Base-by-base conservation (phyloP, 371 early-diverging fungal species). In the Circinella umbellata region DNA sequence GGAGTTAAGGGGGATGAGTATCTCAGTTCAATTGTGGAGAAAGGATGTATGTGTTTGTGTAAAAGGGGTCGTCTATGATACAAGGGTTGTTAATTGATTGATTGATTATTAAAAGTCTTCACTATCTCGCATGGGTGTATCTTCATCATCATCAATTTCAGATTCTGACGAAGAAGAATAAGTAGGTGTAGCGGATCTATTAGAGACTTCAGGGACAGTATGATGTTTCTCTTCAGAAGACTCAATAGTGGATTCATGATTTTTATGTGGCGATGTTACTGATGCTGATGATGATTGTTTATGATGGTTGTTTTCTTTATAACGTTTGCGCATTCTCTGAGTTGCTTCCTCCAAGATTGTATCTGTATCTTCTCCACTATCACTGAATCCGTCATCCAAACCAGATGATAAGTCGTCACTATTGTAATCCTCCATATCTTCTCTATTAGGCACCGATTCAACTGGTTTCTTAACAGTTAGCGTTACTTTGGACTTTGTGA, bases 361-460 rank as follows among this genome's bases (percentile, higher is more conserved):
- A 61, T 86, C 86, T 18, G 83, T 80, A 69, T 86, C 86, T 14
- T 83, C 86, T 20, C 81, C 84, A 48, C 80, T 81, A 55, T 76
- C 78, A 53, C 60, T 60, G 65, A 53, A 64, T 34, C 62, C 62
- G 55, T 60, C 59, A 55, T 71, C 57, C 13, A 66, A 46, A 37
- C 27, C 67, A 46, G 36, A 64, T 37, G 54, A 63, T 20, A 51
- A 42, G 42, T 59, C 61, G 48, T 69, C 66, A 47, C 57, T 62
- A 20, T 64, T 54, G 38, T 67, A 63, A 55, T 53, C 69, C 27
- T 57, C 57, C 34, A 10, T 27, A 53, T 34, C 71, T 53, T 34
- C 69, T 63, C 57, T 69, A 13, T 42, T 42, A 42, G 42, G 1
- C 3, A 42, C 11, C 1, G 42, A 42, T 42, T 38, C 34, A 15